phyloP scores from a whole-genome alignment of 768 basidiomycete genomes.

The Pisolithus albus region DNA sequence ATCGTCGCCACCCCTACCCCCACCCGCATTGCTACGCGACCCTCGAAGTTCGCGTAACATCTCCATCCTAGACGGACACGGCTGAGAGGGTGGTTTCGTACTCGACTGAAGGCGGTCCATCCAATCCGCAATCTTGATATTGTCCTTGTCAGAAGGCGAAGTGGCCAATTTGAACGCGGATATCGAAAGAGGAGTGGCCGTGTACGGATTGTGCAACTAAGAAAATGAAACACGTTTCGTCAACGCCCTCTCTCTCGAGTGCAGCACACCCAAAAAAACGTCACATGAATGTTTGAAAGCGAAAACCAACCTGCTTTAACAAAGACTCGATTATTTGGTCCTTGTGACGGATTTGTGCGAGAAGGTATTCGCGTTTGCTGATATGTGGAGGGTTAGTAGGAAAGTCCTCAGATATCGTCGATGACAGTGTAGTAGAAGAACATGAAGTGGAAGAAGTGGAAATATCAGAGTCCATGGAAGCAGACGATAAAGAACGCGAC shows the following conservation, averaged over 20 bases:
- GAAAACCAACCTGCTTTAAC: conserved; percentile 60
- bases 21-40: conserved; percentile 24
- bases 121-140: conserved; percentile 66
- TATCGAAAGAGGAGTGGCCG: conserved; percentile 72
- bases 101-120: conserved; percentile 62
- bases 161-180: conserved; percentile 75
- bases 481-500: conserved; percentile 13
- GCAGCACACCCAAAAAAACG: not conserved
- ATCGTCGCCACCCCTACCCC: not conserved
- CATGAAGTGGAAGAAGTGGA: conserved; percentile 18
- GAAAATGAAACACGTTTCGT: not conserved
- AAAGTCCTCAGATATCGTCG: conserved; percentile 18
- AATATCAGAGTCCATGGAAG: conserved; percentile 15
- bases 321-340: conserved; percentile 81
- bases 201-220: conserved; percentile 67
- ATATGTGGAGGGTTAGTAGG: conserved; percentile 21
- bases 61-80: conserved; percentile 22
- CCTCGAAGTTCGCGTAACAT: conserved; percentile 28
- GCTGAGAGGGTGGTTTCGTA: conserved; percentile 43
- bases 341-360: conserved; percentile 83
- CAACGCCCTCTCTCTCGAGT: no score
- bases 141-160: conserved; percentile 65
- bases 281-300: not conserved
- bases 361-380: conserved; percentile 81
- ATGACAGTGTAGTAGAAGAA: conserved; percentile 35